phyloP scores from a whole-genome alignment of 129 eudicot species.

The sunflower (Helianthus annuus) region HanXRQr2.0-SUNRISE NC_035446.2:148297615-148298114 shows the following conservation, averaged over 20 bases:
- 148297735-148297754: background rate
- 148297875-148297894: too few relatives aligned
- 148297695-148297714: slow-evolving; percentile 19
- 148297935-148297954: too few relatives aligned
- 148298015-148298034: too few relatives aligned
- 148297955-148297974: too few relatives aligned
- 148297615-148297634: too few relatives aligned
- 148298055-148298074: too few relatives aligned
- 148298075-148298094: background rate
- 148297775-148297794: background rate
- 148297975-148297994: too few relatives aligned
- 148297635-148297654: slow-evolving; percentile 31
- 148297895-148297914: too few relatives aligned
- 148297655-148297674: slow-evolving; percentile 38
- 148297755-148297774: background rate
- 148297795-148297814: background rate
- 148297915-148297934: too few relatives aligned
- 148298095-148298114: background rate
- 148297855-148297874: too few relatives aligned
- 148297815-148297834: background rate
- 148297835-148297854: background rate
- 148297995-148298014: too few relatives aligned
- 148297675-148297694: background rate
- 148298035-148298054: too few relatives aligned
- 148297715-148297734: background rate